phyloP scores from a whole-genome alignment of 352 stramenopile genomes.

The Pythium utonaiense region DNA sequence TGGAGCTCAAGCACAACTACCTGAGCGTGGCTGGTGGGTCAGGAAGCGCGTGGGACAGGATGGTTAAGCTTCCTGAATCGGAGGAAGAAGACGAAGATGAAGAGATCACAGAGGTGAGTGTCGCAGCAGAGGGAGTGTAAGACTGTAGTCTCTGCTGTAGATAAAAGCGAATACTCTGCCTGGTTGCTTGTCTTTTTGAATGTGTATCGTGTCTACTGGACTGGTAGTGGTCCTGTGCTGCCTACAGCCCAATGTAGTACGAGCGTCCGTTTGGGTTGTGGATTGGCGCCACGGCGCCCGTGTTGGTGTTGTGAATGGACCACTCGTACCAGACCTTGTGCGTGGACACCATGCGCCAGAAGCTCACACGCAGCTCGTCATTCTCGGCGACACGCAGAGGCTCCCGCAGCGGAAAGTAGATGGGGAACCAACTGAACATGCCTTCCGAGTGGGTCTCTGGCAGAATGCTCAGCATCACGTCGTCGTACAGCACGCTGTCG shows the following conservation, averaged over 20 bases:
- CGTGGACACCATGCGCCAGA: constrained; percentile 90
- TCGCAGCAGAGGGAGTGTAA: not conserved
- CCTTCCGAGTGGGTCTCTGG: constrained; percentile 93
- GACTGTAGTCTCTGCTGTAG: no score
- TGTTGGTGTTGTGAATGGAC: constrained; percentile 64
- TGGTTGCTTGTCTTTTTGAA: not conserved
- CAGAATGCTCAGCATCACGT: constrained; percentile 94
- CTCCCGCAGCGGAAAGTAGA: constrained; percentile 95
- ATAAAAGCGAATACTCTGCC: no score
- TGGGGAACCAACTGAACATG: constrained; percentile 99
- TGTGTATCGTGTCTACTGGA: not conserved
- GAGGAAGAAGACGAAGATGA: not conserved
- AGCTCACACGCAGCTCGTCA: constrained; percentile 81
- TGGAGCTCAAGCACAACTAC: constrained; percentile 42
- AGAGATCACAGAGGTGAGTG: not conserved
- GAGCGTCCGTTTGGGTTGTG: constrained; percentile 97
- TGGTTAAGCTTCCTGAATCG: not conserved
- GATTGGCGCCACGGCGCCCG: constrained; percentile 64
- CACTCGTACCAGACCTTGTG: constrained; percentile 99
- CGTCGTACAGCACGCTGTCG: constrained; percentile 91
- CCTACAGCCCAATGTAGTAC: constrained; percentile 93
- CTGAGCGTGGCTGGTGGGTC: constrained; percentile 35
- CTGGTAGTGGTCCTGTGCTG: not conserved
- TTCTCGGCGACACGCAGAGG: constrained; percentile 83
- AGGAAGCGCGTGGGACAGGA: constrained; percentile 32